These are phyloP conservation scores for Pyrrhoderma lamaoense DNA, from an alignment of 1,284 basidiomycete species.

Conservation along the genomic window DNA sequence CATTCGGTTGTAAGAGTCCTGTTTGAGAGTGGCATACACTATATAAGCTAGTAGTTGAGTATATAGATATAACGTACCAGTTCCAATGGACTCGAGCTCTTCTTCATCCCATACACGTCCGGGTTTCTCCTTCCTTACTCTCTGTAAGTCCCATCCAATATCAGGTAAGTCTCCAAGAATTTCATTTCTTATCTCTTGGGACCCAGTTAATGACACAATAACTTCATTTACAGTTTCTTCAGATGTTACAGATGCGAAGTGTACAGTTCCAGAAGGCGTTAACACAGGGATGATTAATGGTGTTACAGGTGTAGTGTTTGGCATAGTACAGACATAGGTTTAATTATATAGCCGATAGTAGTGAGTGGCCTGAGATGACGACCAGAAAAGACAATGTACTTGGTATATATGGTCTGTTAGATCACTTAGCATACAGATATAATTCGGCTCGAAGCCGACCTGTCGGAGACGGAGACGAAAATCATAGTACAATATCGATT, in stretches of 20 bases:
- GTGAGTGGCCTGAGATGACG: too few relatives aligned
- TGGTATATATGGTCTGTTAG: too few relatives aligned
- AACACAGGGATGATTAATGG: slow-evolving; percentile 53
- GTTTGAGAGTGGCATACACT: too few relatives aligned
- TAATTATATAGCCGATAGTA: too few relatives aligned
- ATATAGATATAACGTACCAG: slow-evolving; percentile 41
- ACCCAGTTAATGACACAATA: slow-evolving; percentile 39
- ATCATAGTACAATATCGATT: too few relatives aligned
- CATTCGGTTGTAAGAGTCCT: slow-evolving; percentile 47
- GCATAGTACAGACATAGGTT: too few relatives aligned
- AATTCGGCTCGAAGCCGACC: too few relatives aligned
- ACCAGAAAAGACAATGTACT: too few relatives aligned
- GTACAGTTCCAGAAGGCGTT: slow-evolving; percentile 49
- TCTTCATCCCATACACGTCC: slow-evolving; percentile 66
- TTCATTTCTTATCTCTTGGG: slow-evolving; percentile 45
- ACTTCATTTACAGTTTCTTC: slow-evolving; percentile 53
- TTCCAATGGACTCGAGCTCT: slow-evolving; percentile 53
- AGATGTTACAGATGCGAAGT: slow-evolving; percentile 50
- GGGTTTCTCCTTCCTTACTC: slow-evolving; percentile 45
- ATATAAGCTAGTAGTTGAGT: slow-evolving; percentile 1
- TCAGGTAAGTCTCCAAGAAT: slow-evolving; percentile 50
- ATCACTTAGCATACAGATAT: too few relatives aligned
- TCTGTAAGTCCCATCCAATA: slow-evolving; percentile 61
- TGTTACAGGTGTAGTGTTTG: slow-evolving; percentile 21
- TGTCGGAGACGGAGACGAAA: too few relatives aligned